These are phyloP conservation scores for Pulicaria dysenterica DNA, from an alignment of 129 eudicot species.

Conservation along the genomic window DNA sequence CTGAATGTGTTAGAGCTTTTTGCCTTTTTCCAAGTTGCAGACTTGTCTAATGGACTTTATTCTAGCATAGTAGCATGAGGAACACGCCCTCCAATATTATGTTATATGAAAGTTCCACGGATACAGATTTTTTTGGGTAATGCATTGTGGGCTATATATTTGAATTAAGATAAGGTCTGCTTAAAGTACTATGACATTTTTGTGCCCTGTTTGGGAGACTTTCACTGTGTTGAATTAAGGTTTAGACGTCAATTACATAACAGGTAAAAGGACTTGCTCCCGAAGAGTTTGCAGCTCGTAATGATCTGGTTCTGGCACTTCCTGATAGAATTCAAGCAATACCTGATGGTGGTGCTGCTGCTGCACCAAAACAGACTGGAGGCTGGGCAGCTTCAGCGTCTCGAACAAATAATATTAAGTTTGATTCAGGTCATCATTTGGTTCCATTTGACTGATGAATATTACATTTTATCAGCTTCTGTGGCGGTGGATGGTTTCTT, in stretches of 20 bases:
- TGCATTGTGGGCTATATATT: too few relatives aligned
- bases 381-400: conserved; percentile 88
- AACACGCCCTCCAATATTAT: too few relatives aligned
- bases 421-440: conserved; percentile 60
- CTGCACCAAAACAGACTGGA: conserved; percentile 70
- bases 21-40: too few relatives aligned
- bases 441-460: neutral
- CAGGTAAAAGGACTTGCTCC: conserved; percentile 92
- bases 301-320: conserved; percentile 77
- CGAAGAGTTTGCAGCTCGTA: conserved; percentile 79
- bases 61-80: too few relatives aligned
- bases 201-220: neutral
- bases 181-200: conserved; percentile 2
- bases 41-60: too few relatives aligned
- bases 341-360: conserved; percentile 82
- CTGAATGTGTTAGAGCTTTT: too few relatives aligned
- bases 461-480: conserved; percentile 1
- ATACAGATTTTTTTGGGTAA: too few relatives aligned
- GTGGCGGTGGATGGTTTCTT: conserved; percentile 7
- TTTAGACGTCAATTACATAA: conserved; percentile 2
- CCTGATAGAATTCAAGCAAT: conserved; percentile 87
- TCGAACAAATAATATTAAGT: conserved; percentile 73
- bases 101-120: too few relatives aligned
- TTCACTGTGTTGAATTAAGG: neutral
- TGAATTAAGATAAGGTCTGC: neutral